Evolutionary conservation across 306 rosid species (phyloP).

Genomic region (Cyclanthera cordifolia): DNA sequence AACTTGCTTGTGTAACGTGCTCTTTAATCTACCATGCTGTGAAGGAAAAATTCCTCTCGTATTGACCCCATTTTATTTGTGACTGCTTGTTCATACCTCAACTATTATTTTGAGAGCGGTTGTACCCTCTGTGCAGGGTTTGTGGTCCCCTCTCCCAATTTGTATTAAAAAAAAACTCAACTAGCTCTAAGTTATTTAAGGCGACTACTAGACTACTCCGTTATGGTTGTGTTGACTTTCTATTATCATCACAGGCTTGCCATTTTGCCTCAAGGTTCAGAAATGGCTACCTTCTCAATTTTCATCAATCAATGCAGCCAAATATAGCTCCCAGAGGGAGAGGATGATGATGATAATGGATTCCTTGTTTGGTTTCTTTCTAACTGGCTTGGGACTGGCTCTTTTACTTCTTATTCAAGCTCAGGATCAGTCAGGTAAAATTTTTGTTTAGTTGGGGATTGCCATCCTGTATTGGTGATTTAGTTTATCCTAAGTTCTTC

Average conservation of each 20-base stretch:
- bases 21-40: background rate
- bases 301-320: background rate
- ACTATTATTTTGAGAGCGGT: too few species aligned
- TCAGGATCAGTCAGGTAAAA: constrained; percentile 13
- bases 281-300: background rate
- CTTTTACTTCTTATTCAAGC: background rate
- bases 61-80: background rate
- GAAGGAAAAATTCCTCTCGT: background rate
- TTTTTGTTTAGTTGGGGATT: background rate
- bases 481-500: background rate
- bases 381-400: background rate
- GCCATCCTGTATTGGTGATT: too few species aligned
- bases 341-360: background rate
- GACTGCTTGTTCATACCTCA: too few species aligned
- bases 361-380: background rate
- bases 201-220: too few species aligned
- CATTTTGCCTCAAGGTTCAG: background rate
- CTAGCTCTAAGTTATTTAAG: too few species aligned
- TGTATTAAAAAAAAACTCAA: too few species aligned
- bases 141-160: too few species aligned
- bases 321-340: background rate
- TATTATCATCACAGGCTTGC: background rate
- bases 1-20: background rate
- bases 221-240: background rate
- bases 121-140: too few species aligned